Evolutionary conservation across 106 monocot species (phyloP).

Genomic region (Dendrobium huoshanense): DNA sequence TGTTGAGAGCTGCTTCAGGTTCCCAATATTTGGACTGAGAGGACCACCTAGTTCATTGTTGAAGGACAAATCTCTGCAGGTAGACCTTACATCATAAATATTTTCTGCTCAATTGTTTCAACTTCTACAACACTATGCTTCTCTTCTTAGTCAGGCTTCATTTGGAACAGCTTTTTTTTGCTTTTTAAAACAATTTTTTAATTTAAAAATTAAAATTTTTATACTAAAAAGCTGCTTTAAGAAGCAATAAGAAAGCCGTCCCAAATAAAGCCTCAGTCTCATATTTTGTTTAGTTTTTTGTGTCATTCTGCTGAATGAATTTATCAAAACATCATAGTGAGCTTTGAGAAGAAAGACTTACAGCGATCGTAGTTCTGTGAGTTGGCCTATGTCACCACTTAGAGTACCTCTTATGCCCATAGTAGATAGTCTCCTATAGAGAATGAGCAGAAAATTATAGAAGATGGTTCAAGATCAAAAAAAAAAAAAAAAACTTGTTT

Average conservation of each 20-base stretch:
- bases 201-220: too few species aligned
- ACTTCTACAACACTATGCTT: too few species aligned
- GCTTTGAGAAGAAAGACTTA: constrained; percentile 26
- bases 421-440: constrained; percentile 48
- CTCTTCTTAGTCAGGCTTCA: too few species aligned
- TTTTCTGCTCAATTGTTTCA: not conserved
- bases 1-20: constrained; percentile 28
- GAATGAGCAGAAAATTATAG: not conserved
- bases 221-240: too few species aligned
- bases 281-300: too few species aligned
- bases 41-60: constrained; percentile 35
- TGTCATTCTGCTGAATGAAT: too few species aligned
- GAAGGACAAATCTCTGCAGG: constrained; percentile 44
- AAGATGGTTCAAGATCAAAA: not conserved
- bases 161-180: too few species aligned
- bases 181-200: too few species aligned
- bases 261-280: too few species aligned
- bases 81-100: not conserved
- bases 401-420: constrained; percentile 55
- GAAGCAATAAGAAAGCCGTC: too few species aligned
- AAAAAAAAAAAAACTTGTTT: not conserved
- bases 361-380: constrained; percentile 46
- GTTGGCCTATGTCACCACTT: constrained; percentile 46
- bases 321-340: not conserved
- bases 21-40: constrained; percentile 24